Base-by-base conservation (phyloP, 345 rosid genomes). In the Populus alba region DNA sequence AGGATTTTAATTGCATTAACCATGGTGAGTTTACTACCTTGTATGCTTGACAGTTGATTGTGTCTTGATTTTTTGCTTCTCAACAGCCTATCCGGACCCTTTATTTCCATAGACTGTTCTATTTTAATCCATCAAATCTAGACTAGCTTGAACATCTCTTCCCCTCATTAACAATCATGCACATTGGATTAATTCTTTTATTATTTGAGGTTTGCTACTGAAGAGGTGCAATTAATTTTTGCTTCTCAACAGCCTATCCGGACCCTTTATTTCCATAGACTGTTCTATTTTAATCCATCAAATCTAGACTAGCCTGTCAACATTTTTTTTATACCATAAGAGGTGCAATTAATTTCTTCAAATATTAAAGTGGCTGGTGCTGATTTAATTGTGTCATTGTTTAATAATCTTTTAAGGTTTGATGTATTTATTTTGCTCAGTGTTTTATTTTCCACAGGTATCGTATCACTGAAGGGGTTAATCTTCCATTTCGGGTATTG, bases 391-490 rank as follows among this genome's bases (percentile, higher is more conserved):
- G 39, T 79, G 47, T 57, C 20, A 29, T 15, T 29, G 4, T 66
- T 63, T 29, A 22, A 16, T 35, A 3, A n/a, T n/a, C 23, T 47
- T 31, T 33, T 51, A 47, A 72, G 27, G 45, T 68, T 8, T 43
- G 55, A 63, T 63, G 68, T n/a, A 31, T 72, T 1, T 59, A 66
- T 43, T 10, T 22, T 53, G 18, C 7, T 39, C 25, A 12, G 8
- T 17, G 70, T 57, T 23, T 68, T 29, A 59, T 72, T 11, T 59
- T 39, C 61, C 53, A 23, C 72, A 97, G 98, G 88, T 97, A 97
- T 79, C 98, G 98, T 68, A 97, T 97, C 69, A 94, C 98, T 1
- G 99, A 97, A 86, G 98, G 99, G 16, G 98, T 94, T 81, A 97
- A 97, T 90, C 94, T 92, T 77, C 99, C 99, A 66, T 97, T 97